Percentiles rank a stretch among this genome's conserved stretches.
phyloP scores from a whole-genome alignment of 257 asterid genomes.

The Jacaranda copaia region DNA sequence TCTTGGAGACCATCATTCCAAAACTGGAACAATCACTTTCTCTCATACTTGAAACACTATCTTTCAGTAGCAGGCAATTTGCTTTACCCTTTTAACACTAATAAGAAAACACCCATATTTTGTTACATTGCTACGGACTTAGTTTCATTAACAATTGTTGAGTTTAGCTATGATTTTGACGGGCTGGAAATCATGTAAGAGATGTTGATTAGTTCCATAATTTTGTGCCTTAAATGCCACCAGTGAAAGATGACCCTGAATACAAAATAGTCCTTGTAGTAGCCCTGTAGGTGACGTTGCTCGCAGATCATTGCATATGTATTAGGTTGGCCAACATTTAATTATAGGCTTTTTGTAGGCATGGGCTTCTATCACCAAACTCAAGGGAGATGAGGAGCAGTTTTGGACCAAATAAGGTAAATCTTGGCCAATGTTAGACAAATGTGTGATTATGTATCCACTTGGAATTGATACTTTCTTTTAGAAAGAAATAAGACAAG shows the following conservation, averaged over 20 bases:
- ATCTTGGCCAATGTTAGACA: background rate
- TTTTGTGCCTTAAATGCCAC: background rate
- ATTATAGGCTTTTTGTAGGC: background rate
- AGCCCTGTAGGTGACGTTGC: background rate
- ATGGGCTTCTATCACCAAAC: background rate
- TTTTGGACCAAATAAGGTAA: no score
- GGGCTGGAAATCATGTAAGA: background rate
- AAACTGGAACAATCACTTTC: conserved; percentile 31
- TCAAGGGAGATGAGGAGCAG: background rate
- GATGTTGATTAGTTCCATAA: no score
- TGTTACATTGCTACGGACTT: background rate
- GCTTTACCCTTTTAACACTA: background rate
- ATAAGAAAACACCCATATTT: background rate
- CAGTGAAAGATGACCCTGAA: background rate
- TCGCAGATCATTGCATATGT: background rate
- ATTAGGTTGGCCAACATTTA: background rate
- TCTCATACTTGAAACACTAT: background rate
- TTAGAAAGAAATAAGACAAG: no score
- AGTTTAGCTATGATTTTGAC: background rate
- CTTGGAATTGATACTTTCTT: no score
- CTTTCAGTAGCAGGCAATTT: background rate
- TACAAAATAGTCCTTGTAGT: background rate
- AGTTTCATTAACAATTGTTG: background rate
- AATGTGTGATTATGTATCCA: no score
- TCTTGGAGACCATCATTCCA: conserved; percentile 41